These are phyloP conservation scores for Penicillium sp. DNA, from an alignment of 2,329 filamentous ascomycete genomes.

Conservation along the genomic window DNA sequence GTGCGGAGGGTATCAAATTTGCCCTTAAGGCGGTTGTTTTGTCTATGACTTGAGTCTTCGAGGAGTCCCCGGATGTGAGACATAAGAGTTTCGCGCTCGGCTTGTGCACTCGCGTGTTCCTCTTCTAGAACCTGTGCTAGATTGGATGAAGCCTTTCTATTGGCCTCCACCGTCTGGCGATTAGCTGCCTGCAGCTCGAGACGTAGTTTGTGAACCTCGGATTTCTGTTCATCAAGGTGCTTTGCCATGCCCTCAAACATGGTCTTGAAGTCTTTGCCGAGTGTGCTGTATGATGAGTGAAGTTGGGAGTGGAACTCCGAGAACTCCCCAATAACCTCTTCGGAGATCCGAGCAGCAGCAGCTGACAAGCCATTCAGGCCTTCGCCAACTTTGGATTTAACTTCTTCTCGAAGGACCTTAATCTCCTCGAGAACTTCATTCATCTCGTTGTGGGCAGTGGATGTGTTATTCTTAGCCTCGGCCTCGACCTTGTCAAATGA, in stretches of 20 bases:
- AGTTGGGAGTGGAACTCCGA: conserved; percentile 78
- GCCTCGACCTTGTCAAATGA: conserved; percentile 66
- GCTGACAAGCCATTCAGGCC: conserved; percentile 78
- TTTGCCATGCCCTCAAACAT: conserved; percentile 78
- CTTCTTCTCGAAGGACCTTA: conserved; percentile 79
- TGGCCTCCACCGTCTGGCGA: conserved; percentile 64
- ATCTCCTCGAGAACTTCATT: conserved; percentile 90
- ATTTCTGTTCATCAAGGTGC: conserved; percentile 71
- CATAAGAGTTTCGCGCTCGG: conserved; percentile 72
- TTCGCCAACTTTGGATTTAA: conserved; percentile 81
- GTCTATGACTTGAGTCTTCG: conserved; percentile 67
- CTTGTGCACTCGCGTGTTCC: conserved; percentile 68
- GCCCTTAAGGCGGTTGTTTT: conserved; percentile 67
- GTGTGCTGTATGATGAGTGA: conserved; percentile 75
- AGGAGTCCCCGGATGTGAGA: conserved; percentile 75
- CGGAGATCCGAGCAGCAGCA: conserved; percentile 83
- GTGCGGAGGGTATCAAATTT: conserved; percentile 62
- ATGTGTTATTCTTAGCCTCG: conserved; percentile 55
- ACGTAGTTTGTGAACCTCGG: conserved; percentile 70
- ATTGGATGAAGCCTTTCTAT: conserved; percentile 61
- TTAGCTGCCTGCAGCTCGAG: conserved; percentile 70
- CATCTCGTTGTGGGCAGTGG: conserved; percentile 73
- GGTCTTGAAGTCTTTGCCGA: conserved; percentile 81
- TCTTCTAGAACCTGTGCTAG: conserved; percentile 70
- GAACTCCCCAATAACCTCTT: conserved; percentile 83